A percentile compares a stretch with the other conserved stretches of the same genome.
These are phyloP conservation scores for Orbilia oligospora DNA, from an alignment of 2,329 filamentous ascomycete species.

Conservation along the genomic window DNA sequence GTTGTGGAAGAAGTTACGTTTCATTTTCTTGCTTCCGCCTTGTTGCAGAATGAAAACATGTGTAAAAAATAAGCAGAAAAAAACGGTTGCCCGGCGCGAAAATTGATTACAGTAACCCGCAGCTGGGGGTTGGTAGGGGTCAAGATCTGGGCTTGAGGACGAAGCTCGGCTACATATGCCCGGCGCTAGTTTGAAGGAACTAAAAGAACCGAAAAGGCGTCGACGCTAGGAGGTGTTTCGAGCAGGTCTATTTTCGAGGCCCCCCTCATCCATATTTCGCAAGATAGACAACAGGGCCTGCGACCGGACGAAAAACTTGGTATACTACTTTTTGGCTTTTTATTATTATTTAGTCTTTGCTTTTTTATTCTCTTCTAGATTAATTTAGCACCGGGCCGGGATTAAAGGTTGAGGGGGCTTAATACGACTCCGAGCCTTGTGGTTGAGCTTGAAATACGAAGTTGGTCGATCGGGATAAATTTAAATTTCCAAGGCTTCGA, in stretches of 20 bases:
- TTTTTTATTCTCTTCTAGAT: not conserved
- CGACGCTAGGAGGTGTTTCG: constrained; percentile 26
- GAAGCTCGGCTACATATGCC: not conserved
- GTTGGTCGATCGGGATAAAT: constrained; percentile 16
- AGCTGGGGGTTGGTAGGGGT: not conserved
- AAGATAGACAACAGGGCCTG: not conserved
- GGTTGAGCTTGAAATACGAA: constrained; percentile 9
- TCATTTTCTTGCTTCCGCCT: too few relatives aligned
- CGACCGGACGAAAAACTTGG: not conserved
- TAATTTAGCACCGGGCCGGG: not conserved
- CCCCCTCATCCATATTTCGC: not conserved
- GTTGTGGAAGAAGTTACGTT: not conserved
- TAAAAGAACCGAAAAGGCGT: not conserved
- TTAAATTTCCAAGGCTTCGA: not conserved
- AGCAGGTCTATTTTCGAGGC: constrained; percentile 18
- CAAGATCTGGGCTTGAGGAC: not conserved
- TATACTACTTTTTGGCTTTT: not conserved
- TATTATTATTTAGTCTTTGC: not conserved
- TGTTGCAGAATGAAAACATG: too few relatives aligned
- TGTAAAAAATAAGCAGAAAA: not conserved
- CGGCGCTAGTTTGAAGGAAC: not conserved
- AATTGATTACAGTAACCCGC: not conserved
- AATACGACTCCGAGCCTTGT: constrained; percentile 13
- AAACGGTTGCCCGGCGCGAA: not conserved
- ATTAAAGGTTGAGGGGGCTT: not conserved